Percentiles rank a stretch among this genome's conserved stretches.
phyloP scores from a whole-genome alignment of 2,329 filamentous ascomycete genomes.

The Claviceps sp. region DNA sequence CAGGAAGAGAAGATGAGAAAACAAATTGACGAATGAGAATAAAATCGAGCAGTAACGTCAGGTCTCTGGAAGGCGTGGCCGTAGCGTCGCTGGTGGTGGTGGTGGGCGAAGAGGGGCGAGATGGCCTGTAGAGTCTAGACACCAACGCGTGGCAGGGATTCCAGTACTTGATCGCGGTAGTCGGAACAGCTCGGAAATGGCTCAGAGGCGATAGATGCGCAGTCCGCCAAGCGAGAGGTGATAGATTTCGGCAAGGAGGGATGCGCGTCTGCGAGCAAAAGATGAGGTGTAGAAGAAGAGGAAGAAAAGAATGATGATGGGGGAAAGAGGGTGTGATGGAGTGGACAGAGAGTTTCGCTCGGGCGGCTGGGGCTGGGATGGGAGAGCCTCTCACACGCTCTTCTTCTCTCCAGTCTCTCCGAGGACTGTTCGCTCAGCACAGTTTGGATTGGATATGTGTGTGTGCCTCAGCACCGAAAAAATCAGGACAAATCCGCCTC shows the following conservation, averaged over 20 bases:
- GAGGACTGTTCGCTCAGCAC: not conserved
- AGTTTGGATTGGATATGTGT: not conserved
- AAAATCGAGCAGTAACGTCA: constrained; percentile 11
- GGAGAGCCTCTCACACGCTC: constrained; percentile 2
- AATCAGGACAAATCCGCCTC: not conserved
- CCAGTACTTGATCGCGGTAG: constrained; percentile 4
- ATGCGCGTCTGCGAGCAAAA: constrained; percentile 2
- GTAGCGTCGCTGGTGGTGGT: constrained; percentile 10
- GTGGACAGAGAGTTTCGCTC: constrained; percentile 6
- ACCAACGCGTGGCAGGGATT: constrained; percentile 7
- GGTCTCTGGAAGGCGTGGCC: constrained; percentile 19
- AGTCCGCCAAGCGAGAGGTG: not conserved
- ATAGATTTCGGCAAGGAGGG: not conserved
- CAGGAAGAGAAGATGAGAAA: not conserved
- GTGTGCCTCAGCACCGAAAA: constrained; percentile 6
- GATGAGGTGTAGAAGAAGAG: not conserved
- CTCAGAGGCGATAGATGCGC: constrained; percentile 4
- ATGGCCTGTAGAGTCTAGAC: constrained; percentile 1
- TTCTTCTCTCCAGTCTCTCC: not conserved
- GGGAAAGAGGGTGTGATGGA: constrained; percentile 5
- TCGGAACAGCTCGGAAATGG: constrained; percentile 5
- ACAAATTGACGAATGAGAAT: not conserved
- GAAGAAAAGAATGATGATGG: constrained; percentile 6
- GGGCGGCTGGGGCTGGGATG: constrained; percentile 10
- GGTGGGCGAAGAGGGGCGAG: constrained; percentile 9